Evolutionary conservation across 2,329 filamentous ascomycete genomes (phyloP).

Genomic region (Cytospora paraplurivora): DNA sequence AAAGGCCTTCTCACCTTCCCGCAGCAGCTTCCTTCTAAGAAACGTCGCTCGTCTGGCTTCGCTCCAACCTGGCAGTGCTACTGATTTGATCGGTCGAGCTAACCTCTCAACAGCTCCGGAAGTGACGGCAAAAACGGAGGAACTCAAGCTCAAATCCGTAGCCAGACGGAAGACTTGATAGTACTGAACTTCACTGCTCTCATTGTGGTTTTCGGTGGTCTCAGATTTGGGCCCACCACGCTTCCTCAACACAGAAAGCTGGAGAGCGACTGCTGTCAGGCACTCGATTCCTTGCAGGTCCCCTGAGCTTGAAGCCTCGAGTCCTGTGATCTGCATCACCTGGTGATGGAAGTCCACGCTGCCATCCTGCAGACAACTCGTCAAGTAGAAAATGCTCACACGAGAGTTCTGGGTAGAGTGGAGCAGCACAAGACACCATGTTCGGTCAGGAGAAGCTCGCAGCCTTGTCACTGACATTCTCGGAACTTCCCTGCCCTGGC

Average conservation of each 20-base stretch:
- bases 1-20: slow-evolving; percentile 17
- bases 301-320: not conserved
- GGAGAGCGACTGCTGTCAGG: slow-evolving; percentile 20
- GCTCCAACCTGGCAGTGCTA: slow-evolving; percentile 32
- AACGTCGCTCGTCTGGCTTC: slow-evolving; percentile 8
- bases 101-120: not conserved
- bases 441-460: slow-evolving; percentile 5
- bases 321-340: slow-evolving; percentile 27
- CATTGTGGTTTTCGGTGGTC: slow-evolving; percentile 36
- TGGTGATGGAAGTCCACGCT: slow-evolving; percentile 44
- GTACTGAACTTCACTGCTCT: slow-evolving; percentile 42
- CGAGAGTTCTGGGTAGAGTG: slow-evolving; percentile 39
- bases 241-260: not conserved
- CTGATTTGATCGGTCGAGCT: not conserved
- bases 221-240: not conserved
- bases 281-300: slow-evolving; percentile 15
- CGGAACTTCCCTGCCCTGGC: slow-evolving; percentile 41
- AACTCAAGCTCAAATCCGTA: slow-evolving; percentile 47
- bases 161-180: slow-evolving; percentile 50
- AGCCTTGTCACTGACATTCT: slow-evolving; percentile 40
- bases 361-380: slow-evolving; percentile 29
- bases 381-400: slow-evolving; percentile 43
- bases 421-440: slow-evolving; percentile 38
- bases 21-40: slow-evolving; percentile 19
- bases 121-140: slow-evolving; percentile 34